Conservation (phyloP, 371 early-diverging fungal species). For the Rhizopus arrhizus region DNA sequence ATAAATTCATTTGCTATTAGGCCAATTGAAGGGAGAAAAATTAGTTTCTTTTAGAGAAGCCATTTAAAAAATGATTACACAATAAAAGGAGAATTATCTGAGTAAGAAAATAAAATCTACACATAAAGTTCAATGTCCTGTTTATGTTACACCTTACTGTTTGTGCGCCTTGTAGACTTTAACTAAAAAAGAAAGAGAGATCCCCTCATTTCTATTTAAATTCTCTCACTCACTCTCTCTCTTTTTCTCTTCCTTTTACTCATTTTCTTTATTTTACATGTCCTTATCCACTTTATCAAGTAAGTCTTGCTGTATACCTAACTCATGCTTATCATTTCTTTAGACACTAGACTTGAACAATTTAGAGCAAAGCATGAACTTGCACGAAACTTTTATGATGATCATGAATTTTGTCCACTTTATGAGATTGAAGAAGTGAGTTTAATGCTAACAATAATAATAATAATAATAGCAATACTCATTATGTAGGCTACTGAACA, state of each 20-base stretch:
- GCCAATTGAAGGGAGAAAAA: slow-evolving; percentile 54
- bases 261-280: not conserved
- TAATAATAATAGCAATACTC: not conserved
- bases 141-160: not conserved
- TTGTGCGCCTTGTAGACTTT: no score
- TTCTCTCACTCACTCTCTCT: slow-evolving; percentile 1
- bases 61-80: slow-evolving; percentile 19
- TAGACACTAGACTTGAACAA: slow-evolving; percentile 33
- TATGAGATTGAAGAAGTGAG: slow-evolving; percentile 33
- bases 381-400: slow-evolving; percentile 50
- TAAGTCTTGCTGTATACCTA: slow-evolving; percentile 7
- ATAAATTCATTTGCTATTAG: slow-evolving; percentile 18
- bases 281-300: slow-evolving; percentile 9
- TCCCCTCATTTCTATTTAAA: no score
- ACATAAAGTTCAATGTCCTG: not conserved
- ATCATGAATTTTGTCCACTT: slow-evolving; percentile 46
- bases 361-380: slow-evolving; percentile 46
- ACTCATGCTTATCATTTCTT: not conserved
- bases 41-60: slow-evolving; percentile 52
- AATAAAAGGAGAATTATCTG: slow-evolving; percentile 10
- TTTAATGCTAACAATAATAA: not conserved
- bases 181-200: no score
- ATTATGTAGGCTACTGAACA: slow-evolving; percentile 26
- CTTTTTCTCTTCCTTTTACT: not conserved
- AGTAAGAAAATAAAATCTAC: not conserved